Conservation (phyloP, 257 asterid genomes). For the Plectranthus barbatus region DNA sequence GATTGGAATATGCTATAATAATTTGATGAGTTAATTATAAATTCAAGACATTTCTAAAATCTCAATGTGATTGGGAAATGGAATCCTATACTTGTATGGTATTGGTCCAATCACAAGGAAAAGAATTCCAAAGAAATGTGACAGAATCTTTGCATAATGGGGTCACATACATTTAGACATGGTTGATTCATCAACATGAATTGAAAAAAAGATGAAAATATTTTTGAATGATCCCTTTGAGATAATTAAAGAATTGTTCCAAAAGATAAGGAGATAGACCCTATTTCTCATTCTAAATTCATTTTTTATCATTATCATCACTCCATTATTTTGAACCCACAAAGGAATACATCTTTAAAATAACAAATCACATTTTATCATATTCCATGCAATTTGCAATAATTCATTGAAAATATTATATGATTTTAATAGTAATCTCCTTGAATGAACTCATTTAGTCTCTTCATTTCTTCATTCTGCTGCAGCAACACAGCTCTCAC, state of each 20-base stretch:
- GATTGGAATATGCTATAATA: neutral
- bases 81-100: slow-evolving; percentile 6
- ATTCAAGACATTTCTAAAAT: neutral
- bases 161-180: slow-evolving; percentile 10
- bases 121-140: slow-evolving; percentile 4
- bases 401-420: no score
- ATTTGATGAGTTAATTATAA: neutral
- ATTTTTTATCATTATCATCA: no score
- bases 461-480: slow-evolving; percentile 58
- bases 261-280: slow-evolving; percentile 56
- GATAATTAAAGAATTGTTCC: slow-evolving; percentile 55
- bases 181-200: slow-evolving; percentile 17
- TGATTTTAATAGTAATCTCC: slow-evolving; percentile 48
- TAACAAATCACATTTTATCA: no score
- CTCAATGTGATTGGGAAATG: neutral
- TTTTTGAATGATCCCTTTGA: slow-evolving; percentile 17
- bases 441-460: slow-evolving; percentile 45
- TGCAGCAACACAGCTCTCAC: slow-evolving; percentile 63
- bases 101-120: slow-evolving; percentile 18
- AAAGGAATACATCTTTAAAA: no score
- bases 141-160: slow-evolving; percentile 28
- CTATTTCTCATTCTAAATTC: neutral
- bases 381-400: no score
- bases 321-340: no score
- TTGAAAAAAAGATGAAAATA: neutral